Base-by-base conservation (phyloP, 345 rosid genomes). In the Adansonia digitata region DNA sequence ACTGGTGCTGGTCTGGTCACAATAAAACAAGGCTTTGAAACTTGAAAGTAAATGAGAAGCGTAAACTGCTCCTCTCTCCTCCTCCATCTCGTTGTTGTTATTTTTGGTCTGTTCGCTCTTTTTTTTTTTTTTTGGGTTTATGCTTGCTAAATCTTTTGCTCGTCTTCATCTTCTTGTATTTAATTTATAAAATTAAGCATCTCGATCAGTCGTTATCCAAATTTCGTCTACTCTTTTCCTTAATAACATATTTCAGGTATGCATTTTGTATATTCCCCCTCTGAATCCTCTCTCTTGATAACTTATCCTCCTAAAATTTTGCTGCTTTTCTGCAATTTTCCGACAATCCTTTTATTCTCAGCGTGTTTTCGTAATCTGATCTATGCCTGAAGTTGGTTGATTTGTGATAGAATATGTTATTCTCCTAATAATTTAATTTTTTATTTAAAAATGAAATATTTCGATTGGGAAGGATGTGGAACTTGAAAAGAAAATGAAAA, bases 11-110 rank as follows among this genome's bases (percentile, higher is more conserved):
- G n/a, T 57, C 49, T 24, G 72, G 71, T 48, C 78, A 56, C 53
- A 79, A 69, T 70, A 76, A 79, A 79, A 77, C 72, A 77, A 71
- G 82, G 71, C 78, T 39, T 71, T 71, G 81, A 73, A 70, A 79
- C 29, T 71, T 71, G 81, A 73, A 70, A 79, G 76, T 67, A 73
- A 78, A 66, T 51, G 69, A 45, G 74, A 79, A 74, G 75, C 73
- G 74, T 69, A 45, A 77, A 77, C 81, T 71, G 82, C 79, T 71
- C 72, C 37, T 43, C 18, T 9, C 77, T 51, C 20, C 67, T 51
- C 45, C 69, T 74, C 26, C 65, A 61, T 57, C 55, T 52, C 29
- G 48, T 18, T 46, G 9, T 62, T n/a, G 11, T 11, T 20, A 20
- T 20, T 65, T 56, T 35, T 29, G 63, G 48, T 34, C 63, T 37